Base-by-base conservation (phyloP, 2,329 filamentous ascomycete genomes). In the Epichloe amarillans region DNA sequence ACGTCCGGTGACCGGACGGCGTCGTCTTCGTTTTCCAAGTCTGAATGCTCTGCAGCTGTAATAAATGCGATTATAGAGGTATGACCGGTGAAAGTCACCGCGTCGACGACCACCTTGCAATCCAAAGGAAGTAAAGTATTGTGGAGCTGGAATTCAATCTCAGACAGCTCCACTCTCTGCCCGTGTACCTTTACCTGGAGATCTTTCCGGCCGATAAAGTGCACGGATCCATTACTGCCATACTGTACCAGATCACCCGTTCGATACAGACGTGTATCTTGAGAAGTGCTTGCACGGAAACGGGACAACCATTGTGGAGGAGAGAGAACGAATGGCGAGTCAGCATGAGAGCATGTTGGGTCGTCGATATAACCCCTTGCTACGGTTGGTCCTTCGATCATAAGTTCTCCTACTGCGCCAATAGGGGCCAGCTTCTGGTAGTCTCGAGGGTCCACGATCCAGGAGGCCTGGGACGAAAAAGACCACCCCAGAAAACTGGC, bases 351-450 rank as follows among this genome's bases (percentile, higher is more conserved):
- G n/a, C n/a, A 46, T 39, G 36, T 5, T 71, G 61, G 72, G 12
- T 49, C 74, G 79, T 74, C 71, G 33, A 79, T 62, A 51, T 82
- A 82, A 26, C 75, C 15, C 72, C 21, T 66, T 23, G 74, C 75
- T 23, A 82, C 71, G 26, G 72, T 68, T 2, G 74, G 73, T 1
- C 73, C 73, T 53, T 71, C 46, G 3, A 48, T 33, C 5, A 41
- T 36, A 33, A 48, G 37, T 19, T 48, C 47, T 35, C 38, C 38
- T 4, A 49, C 19, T 15, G 37, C 47, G 4, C 38, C 47, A 10
- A 37, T 8, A 2, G 46, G 46, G 12, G 35, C 15, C 15, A 48
- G 10, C 37, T 35, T 41, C 12, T 14, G 17, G 12, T 41, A 15
- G 15, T 48, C 37, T 46, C 19, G 7, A 6, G 17, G 35, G 15